Evolutionary conservation across 148 eudicot genomes (phyloP).

Genomic region (Spergularia bocconei): DNA sequence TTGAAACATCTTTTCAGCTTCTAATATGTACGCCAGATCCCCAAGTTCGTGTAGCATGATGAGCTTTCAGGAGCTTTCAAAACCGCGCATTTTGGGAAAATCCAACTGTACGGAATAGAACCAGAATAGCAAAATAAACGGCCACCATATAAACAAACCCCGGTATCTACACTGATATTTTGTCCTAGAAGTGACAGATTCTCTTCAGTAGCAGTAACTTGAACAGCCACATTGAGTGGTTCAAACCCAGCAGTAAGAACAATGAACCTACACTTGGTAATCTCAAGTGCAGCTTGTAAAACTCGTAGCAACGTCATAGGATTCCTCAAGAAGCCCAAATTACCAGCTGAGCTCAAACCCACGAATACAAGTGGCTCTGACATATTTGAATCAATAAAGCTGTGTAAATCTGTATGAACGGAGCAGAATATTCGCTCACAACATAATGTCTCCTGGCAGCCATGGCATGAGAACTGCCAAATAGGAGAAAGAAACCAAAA

Average conservation of each 20-base stretch:
- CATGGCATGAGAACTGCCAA: slow-evolving; percentile 89
- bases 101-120: slow-evolving; percentile 78
- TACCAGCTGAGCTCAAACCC: slow-evolving; percentile 78
- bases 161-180: slow-evolving; percentile 34
- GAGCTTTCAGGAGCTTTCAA: no score
- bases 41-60: no score
- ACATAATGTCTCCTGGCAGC: slow-evolving; percentile 47
- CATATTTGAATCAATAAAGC: slow-evolving; percentile 42
- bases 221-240: slow-evolving; percentile 59
- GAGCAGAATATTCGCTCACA: slow-evolving; percentile 45
- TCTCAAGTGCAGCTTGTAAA: slow-evolving; percentile 45
- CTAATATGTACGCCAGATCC: no score
- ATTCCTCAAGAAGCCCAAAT: slow-evolving; percentile 80
- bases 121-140: slow-evolving; percentile 76
- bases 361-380: slow-evolving; percentile 64
- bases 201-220: slow-evolving; percentile 38
- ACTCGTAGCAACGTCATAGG: slow-evolving; percentile 60
- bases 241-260: slow-evolving; percentile 76
- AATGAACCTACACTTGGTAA: slow-evolving; percentile 54
- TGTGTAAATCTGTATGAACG: slow-evolving; percentile 46
- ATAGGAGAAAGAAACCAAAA: slow-evolving; percentile 82
- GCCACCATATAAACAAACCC: slow-evolving; percentile 51
- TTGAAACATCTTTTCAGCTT: no score
- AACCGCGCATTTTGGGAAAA: slow-evolving; percentile 70
- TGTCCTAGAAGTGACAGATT: slow-evolving; percentile 32